phyloP scores from a whole-genome alignment of 202 grass and related monocot species.

The Brachypodium distachyon region DNA sequence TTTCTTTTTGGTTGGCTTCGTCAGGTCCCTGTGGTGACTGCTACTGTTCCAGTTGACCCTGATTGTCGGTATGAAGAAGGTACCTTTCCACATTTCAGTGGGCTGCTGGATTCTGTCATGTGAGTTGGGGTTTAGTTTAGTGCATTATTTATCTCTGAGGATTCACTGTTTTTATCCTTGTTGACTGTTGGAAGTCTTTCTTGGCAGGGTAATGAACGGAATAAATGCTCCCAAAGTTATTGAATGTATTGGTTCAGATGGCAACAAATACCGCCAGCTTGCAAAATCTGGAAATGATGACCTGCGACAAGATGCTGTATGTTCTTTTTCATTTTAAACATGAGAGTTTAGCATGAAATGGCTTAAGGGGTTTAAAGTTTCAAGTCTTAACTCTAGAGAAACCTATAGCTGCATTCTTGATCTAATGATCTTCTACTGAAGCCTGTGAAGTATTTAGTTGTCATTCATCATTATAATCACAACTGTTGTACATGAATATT shows the following conservation, averaged over 20 bases:
- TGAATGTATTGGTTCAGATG: conserved; percentile 83
- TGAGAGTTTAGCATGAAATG: not conserved
- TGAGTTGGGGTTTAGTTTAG: conserved; percentile 35
- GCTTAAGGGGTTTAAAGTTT: not conserved
- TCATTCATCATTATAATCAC: not conserved
- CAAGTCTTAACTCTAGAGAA: not conserved
- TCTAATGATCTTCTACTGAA: not conserved
- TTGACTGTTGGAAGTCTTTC: conserved; percentile 14
- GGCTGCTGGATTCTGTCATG: conserved; percentile 76
- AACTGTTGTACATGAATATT: not conserved
- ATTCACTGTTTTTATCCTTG: conserved; percentile 14
- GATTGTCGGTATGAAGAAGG: conserved; percentile 71
- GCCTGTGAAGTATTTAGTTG: not conserved
- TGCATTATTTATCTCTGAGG: not conserved
- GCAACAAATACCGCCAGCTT: conserved; percentile 86
- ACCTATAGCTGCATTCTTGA: not conserved
- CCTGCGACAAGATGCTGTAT: conserved; percentile 91
- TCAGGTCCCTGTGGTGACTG: conserved; percentile 92
- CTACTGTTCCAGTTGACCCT: conserved; percentile 74
- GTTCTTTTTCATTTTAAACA: conserved; percentile 28
- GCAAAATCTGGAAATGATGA: conserved; percentile 99
- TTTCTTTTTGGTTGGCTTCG: conserved; percentile 14
- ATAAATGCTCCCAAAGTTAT: conserved; percentile 94
- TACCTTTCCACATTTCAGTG: conserved; percentile 91
- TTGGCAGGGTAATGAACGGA: conserved; percentile 87